Evolutionary conservation across 352 stramenopile genomes (phyloP).

Genomic region (Phytophthora litchii): DNA sequence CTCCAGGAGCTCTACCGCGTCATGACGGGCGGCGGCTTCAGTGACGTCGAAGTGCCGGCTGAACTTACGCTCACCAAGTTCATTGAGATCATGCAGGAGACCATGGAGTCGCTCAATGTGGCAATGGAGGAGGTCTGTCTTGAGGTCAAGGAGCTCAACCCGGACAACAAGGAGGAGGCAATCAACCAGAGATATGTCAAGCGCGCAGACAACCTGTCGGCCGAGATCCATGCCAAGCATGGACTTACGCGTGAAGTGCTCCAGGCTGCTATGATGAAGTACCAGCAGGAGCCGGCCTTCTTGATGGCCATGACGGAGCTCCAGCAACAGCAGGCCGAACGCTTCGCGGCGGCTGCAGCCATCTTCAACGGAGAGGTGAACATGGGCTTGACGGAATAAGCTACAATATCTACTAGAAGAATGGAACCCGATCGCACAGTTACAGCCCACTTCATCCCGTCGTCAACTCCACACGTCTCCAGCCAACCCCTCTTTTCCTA

Average conservation of each 20-base stretch:
- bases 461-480: slow-evolving; percentile 24
- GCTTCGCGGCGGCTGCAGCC: slow-evolving; percentile 77
- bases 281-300: slow-evolving; percentile 89
- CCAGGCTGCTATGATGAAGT: slow-evolving; percentile 92
- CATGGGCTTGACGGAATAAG: slow-evolving; percentile 86
- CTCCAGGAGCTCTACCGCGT: slow-evolving; percentile 89
- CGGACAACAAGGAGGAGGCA: slow-evolving; percentile 89
- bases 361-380: slow-evolving; percentile 92
- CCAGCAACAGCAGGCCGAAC: slow-evolving; percentile 86
- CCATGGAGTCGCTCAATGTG: slow-evolving; percentile 90
- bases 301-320: slow-evolving; percentile 89
- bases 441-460: slow-evolving; percentile 24
- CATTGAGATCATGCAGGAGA: slow-evolving; percentile 91
- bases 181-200: slow-evolving; percentile 93
- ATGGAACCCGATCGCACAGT: slow-evolving; percentile 32
- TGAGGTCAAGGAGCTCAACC: slow-evolving; percentile 88
- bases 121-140: slow-evolving; percentile 90
- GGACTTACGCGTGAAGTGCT: slow-evolving; percentile 86
- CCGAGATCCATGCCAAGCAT: slow-evolving; percentile 89
- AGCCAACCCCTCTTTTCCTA: slow-evolving; percentile 29
- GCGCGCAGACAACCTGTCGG: slow-evolving; percentile 81
- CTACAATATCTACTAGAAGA: slow-evolving; percentile 53
- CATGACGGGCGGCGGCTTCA: slow-evolving; percentile 84
- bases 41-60: slow-evolving; percentile 80
- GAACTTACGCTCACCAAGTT: slow-evolving; percentile 89